phyloP scores from a whole-genome alignment of 129 eudicot genomes.

The Chrysanthemum seticuspe region DNA sequence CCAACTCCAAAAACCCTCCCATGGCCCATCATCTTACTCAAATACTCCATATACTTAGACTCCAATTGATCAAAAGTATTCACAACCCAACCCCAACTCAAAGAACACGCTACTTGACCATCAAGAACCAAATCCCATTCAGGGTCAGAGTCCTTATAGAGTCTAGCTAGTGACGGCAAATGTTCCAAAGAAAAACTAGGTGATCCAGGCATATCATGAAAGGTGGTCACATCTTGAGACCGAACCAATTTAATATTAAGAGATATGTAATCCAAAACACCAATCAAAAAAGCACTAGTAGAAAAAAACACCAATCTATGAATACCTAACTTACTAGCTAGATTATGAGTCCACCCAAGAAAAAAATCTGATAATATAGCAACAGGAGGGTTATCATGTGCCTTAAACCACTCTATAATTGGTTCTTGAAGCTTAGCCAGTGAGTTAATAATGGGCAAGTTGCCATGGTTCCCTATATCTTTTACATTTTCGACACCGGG shows the following conservation, averaged over 20 bases:
- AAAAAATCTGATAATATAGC: slow-evolving; percentile 74
- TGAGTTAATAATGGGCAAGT: slow-evolving; percentile 40
- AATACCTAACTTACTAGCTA: slow-evolving; percentile 47
- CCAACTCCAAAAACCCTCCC: slow-evolving; percentile 53
- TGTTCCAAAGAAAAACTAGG: slow-evolving; percentile 47
- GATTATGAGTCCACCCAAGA: slow-evolving; percentile 65
- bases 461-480: slow-evolving; percentile 59
- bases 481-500: slow-evolving; percentile 57
- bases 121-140: slow-evolving; percentile 40
- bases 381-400: slow-evolving; percentile 58
- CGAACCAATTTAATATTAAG: slow-evolving; percentile 21
- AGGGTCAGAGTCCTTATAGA: slow-evolving; percentile 40
- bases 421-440: slow-evolving; percentile 42
- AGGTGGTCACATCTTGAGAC: slow-evolving; percentile 17
- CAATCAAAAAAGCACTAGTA: slow-evolving; percentile 32
- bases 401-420: slow-evolving; percentile 47
- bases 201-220: slow-evolving; percentile 43
- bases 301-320: slow-evolving; percentile 49
- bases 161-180: slow-evolving; percentile 48
- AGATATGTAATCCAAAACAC: slow-evolving; percentile 31
- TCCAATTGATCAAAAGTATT: slow-evolving; percentile 64
- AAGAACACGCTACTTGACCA: slow-evolving; percentile 33
- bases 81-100: slow-evolving; percentile 59
- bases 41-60: slow-evolving; percentile 33
- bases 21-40: slow-evolving; percentile 33